These are phyloP conservation scores for Ustilago trichophora DNA, from an alignment of 1,284 basidiomycete genomes.

Conservation along the genomic window DNA sequence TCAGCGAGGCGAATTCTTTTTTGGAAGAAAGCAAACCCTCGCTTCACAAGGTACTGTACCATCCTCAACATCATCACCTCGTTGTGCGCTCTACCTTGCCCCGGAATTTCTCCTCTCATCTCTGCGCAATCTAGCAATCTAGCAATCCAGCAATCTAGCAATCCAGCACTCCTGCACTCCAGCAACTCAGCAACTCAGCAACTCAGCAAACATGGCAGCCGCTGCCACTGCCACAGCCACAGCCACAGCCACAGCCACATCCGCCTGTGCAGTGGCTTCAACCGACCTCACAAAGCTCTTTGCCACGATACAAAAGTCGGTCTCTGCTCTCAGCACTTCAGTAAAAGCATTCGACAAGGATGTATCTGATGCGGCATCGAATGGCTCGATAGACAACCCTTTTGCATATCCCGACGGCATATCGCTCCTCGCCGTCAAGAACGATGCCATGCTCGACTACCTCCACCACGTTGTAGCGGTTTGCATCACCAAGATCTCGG, in stretches of 20 bases:
- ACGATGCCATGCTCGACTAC: slow-evolving; percentile 85
- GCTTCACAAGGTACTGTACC: no score
- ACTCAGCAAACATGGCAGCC: slow-evolving; percentile 11
- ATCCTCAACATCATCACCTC: no score
- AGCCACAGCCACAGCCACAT: no score
- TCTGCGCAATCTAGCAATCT: no score
- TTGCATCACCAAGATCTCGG: slow-evolving; percentile 45
- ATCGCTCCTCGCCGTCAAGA: slow-evolving; percentile 87
- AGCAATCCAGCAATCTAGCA: no score
- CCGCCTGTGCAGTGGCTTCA: slow-evolving; percentile 9
- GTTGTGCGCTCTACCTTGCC: not conserved
- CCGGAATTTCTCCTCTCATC: slow-evolving; percentile 1
- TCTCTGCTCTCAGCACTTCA: slow-evolving; percentile 28
- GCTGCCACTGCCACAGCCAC: no score
- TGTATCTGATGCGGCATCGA: slow-evolving; percentile 9
- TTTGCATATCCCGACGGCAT: slow-evolving; percentile 74
- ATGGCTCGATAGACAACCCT: slow-evolving; percentile 11
- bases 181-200: no score
- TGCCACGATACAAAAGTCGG: slow-evolving; percentile 24
- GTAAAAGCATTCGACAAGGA: slow-evolving; percentile 34
- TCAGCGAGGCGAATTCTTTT: not conserved
- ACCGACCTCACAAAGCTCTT: slow-evolving; percentile 23
- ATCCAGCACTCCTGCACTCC: no score
- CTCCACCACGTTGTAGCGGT: slow-evolving; percentile 82
- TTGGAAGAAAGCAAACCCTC: no score